Evolutionary conservation across 257 asterid species (phyloP), one percentile per base, ranked within the genome.

Genomic region (Solanum pennellii): DNA sequence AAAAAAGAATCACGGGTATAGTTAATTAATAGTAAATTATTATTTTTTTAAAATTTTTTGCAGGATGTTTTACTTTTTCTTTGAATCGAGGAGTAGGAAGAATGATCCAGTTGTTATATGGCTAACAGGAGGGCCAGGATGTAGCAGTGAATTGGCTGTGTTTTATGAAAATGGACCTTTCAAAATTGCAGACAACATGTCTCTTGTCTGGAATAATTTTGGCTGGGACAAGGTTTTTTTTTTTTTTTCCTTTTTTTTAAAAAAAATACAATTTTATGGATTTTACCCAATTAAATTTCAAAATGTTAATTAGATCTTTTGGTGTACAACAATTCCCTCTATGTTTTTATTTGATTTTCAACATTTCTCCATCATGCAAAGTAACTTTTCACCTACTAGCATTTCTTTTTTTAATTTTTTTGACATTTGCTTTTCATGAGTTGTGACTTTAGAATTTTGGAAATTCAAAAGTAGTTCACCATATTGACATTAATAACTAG

Each of bases 41-140:
- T 39, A 1, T 52, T 39, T 60, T 20, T 9, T 3, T 0, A 1
- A 12, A 31, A 41, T 14, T 0, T 52, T 73, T 87, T 87, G 93
- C 92, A 96, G 98, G 88, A 93, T 96, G 98, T 96, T 96, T 92
- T 96, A 95, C 80, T 92, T 89, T 41, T 94, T 94, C 94, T 95
- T 94, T 47, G 94, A 95, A 86, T 93, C 99, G 12, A 92, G 98
- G 31, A 90, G 20, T 82, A 91, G 66, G 71, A 91, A 75, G 66
- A 89, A 80, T 10, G 97, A 86, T 52, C 98, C 98, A 3, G 95
- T 96, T 14, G 97, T 94, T 16, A 73, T 96, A 69, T 95, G 97
- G 98, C 87, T 96, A 74, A 91, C 95, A 0, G 98, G 98, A 86
- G 98, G 99, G 11, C 98, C 98, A 1, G 98, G 99, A 27, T 96